Conservation (phyloP, 2,329 filamentous ascomycete species). For the Beauveria scarabaeidicola region DNA sequence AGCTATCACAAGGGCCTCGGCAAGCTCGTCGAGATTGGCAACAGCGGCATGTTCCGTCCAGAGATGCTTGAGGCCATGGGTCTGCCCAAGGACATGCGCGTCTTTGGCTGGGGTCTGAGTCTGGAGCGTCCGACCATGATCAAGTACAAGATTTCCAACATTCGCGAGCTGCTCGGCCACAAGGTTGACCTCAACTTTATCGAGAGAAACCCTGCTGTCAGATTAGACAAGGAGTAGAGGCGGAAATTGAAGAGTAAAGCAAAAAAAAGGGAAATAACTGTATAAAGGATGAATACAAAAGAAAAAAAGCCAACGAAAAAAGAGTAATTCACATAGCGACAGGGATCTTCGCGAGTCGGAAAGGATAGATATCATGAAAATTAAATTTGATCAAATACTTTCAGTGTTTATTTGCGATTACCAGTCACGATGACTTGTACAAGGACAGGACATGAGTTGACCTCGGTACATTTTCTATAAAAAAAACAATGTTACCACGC, state of each 20-base stretch:
- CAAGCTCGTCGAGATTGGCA: slow-evolving; percentile 95
- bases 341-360: not conserved
- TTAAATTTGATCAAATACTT: not conserved
- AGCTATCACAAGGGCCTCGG: slow-evolving; percentile 76
- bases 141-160: slow-evolving; percentile 84
- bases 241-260: not conserved
- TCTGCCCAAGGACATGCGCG: slow-evolving; percentile 79
- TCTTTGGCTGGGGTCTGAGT: slow-evolving; percentile 89
- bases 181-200: slow-evolving; percentile 94
- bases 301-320: not conserved
- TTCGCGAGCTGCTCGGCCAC: slow-evolving; percentile 85
- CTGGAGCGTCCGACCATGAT: slow-evolving; percentile 97
- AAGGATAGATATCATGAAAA: not conserved
- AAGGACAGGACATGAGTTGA: too few relatives aligned
- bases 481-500: not conserved
- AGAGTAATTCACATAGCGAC: not conserved
- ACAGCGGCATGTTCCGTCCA: slow-evolving; percentile 96
- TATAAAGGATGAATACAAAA: not conserved
- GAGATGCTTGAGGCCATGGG: slow-evolving; percentile 97
- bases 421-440: not conserved
- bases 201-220: slow-evolving; percentile 80
- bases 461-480: too few relatives aligned
- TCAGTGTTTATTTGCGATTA: not conserved
- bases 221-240: slow-evolving; percentile 71
- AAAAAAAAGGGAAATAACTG: not conserved